Conservation (phyloP, 2,329 filamentous ascomycete species). For the Lachnellula occidentalis region DNA sequence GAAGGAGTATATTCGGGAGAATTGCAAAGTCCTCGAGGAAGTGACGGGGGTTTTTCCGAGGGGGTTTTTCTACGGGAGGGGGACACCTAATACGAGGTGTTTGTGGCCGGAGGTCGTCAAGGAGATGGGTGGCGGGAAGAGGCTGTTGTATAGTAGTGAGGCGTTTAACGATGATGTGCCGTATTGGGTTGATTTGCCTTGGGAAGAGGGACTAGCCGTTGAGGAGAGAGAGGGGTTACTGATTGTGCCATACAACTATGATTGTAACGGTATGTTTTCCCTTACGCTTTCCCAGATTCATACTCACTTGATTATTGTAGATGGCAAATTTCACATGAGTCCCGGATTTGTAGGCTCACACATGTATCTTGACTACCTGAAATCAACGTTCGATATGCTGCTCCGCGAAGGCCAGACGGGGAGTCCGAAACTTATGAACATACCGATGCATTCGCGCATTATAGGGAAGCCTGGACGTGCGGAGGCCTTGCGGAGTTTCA, state of each 20-base stretch:
- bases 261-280: conserved; percentile 41
- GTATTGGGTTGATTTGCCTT: conserved; percentile 48
- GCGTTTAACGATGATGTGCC: conserved; percentile 49
- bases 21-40: conserved; percentile 29
- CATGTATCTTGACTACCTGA: conserved; percentile 35
- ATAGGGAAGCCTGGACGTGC: conserved; percentile 45
- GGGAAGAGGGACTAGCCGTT: conserved; percentile 36
- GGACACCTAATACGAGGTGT: conserved; percentile 36
- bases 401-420: conserved; percentile 38
- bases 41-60: conserved; percentile 29
- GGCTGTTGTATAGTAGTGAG: conserved; percentile 39
- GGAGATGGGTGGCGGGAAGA: conserved; percentile 40
- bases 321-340: conserved; percentile 23
- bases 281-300: conserved; percentile 31
- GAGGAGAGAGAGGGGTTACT: conserved; percentile 40
- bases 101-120: conserved; percentile 43
- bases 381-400: conserved; percentile 47
- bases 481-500: conserved; percentile 45
- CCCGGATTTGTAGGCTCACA: conserved; percentile 17
- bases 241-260: conserved; percentile 49
- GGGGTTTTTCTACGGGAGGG: conserved; percentile 32
- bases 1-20: conserved; percentile 33
- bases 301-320: conserved; percentile 18
- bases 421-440: conserved; percentile 50
- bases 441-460: conserved; percentile 47